phyloP scores from a whole-genome alignment of 1,284 basidiomycete species.

The Malassezia furfur region DNA sequence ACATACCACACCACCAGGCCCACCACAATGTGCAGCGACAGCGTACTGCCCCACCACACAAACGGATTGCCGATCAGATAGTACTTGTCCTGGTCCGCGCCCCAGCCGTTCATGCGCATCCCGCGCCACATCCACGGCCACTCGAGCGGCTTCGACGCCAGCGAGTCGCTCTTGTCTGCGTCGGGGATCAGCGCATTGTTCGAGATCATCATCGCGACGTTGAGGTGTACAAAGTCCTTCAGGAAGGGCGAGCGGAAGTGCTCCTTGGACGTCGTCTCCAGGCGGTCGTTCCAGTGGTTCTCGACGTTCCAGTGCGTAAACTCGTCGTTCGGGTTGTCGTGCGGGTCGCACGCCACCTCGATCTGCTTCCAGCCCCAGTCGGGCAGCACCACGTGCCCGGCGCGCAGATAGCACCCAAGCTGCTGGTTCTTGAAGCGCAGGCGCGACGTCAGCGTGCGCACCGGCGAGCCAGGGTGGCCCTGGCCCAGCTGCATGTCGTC shows the following conservation, averaged over 20 bases:
- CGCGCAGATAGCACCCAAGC: slow-evolving; percentile 64
- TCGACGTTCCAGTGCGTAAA: slow-evolving; percentile 98
- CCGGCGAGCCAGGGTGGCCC: slow-evolving; percentile 57
- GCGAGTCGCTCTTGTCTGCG: slow-evolving; percentile 93
- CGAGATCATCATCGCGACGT: slow-evolving; percentile 99
- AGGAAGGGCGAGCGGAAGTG: slow-evolving; percentile 85
- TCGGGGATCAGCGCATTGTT: slow-evolving; percentile 96
- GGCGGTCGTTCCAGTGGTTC: slow-evolving; percentile 86
- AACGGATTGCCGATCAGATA: slow-evolving; percentile 86
- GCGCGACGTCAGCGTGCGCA: slow-evolving; percentile 82
- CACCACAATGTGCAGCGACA: slow-evolving; percentile 60
- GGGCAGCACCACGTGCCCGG: slow-evolving; percentile 77
- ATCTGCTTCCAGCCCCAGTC: slow-evolving; percentile 99
- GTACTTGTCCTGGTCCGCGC: slow-evolving; percentile 75
- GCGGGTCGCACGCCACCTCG: slow-evolving; percentile 85
- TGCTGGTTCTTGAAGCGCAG: slow-evolving; percentile 70
- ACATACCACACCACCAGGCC: slow-evolving; percentile 62
- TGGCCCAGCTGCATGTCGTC: slow-evolving; percentile 60
- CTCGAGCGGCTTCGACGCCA: slow-evolving; percentile 80
- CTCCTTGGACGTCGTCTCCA: slow-evolving; percentile 70
- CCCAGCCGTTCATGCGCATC: slow-evolving; percentile 90
- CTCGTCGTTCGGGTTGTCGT: slow-evolving; percentile 68
- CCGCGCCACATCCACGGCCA: slow-evolving; percentile 88
- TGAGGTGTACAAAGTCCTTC: slow-evolving; percentile 94
- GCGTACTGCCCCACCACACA: slow-evolving; percentile 76